Percentiles rank a stretch among this genome's conserved stretches.
These are phyloP conservation scores for Danielia reshetovae DNA, from an alignment of 805 yeast genomes.

Conservation along the genomic window DNA sequence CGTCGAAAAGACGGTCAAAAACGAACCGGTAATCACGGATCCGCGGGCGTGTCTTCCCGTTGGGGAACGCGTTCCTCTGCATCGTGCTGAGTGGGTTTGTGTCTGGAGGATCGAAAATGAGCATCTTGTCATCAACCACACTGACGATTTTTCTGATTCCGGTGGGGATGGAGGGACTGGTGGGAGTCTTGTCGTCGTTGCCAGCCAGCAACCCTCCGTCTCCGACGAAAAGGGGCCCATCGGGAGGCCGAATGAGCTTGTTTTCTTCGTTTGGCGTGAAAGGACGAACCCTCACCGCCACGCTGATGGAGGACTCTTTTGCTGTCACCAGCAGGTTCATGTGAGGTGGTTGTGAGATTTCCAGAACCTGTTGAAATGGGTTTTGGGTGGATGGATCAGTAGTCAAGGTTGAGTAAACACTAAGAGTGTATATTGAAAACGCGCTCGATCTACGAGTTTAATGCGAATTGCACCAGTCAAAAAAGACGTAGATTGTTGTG, in stretches of 20 bases:
- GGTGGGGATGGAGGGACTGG: slow-evolving; percentile 29
- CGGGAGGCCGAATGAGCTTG: slow-evolving; percentile 40
- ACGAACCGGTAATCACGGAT: slow-evolving; percentile 74
- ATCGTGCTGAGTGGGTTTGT: slow-evolving; percentile 54
- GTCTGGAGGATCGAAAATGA: slow-evolving; percentile 82
- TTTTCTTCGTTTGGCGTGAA: slow-evolving; percentile 59
- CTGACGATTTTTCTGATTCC: slow-evolving; percentile 68
- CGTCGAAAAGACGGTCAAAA: slow-evolving; percentile 77
- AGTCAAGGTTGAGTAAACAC: slow-evolving; percentile 2
- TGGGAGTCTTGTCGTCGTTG: slow-evolving; percentile 5
- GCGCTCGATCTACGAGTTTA: too few relatives aligned
- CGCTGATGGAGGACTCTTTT: slow-evolving; percentile 59
- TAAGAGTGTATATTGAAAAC: slow-evolving; percentile 4
- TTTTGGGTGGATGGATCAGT: too few relatives aligned
- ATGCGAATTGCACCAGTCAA: too few relatives aligned
- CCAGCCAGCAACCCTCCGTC: slow-evolving; percentile 47
- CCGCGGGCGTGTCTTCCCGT: slow-evolving; percentile 39
- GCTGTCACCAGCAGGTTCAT: slow-evolving; percentile 1
- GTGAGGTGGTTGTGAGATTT: neutral
- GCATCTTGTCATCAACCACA: slow-evolving; percentile 81
- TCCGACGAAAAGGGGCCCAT: slow-evolving; percentile 44
- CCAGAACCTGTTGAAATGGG: neutral
- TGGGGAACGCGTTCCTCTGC: slow-evolving; percentile 44
- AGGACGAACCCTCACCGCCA: slow-evolving; percentile 81
- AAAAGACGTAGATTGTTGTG: too few relatives aligned